Evolutionary conservation across 2,329 filamentous ascomycete species (phyloP).

Genomic region (Ophiosphaerella narmari): DNA sequence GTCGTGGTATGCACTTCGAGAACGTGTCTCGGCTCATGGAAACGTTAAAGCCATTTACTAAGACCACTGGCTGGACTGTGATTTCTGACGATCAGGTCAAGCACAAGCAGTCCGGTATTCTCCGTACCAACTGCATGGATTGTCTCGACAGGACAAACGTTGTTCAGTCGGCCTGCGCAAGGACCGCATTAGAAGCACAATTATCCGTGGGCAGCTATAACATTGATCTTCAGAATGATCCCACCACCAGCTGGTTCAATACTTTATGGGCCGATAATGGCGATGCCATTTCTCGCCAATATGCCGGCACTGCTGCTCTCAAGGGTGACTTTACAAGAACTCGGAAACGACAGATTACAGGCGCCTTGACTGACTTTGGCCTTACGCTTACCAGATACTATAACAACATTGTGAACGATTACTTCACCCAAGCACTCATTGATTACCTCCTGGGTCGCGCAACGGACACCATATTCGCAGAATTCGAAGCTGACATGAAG

Average conservation of each 20-base stretch:
- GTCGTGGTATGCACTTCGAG: slow-evolving; percentile 96
- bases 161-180: slow-evolving; percentile 87
- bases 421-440: slow-evolving; percentile 93
- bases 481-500: slow-evolving; percentile 94
- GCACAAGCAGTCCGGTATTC: slow-evolving; percentile 69
- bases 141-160: slow-evolving; percentile 96
- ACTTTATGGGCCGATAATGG: slow-evolving; percentile 97
- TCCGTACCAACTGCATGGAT: slow-evolving; percentile 99
- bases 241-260: slow-evolving; percentile 91
- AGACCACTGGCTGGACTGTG: slow-evolving; percentile 73
- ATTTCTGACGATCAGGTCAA: slow-evolving; percentile 50
- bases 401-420: slow-evolving; percentile 94
- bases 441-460: slow-evolving; percentile 93
- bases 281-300: slow-evolving; percentile 92
- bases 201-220: slow-evolving; percentile 76
- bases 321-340: slow-evolving; percentile 97
- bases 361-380: slow-evolving; percentile 87
- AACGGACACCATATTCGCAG: slow-evolving; percentile 81
- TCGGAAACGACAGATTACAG: slow-evolving; percentile 85
- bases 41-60: slow-evolving; percentile 68
- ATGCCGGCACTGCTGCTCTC: slow-evolving; percentile 91
- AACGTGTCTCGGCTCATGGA: slow-evolving; percentile 84
- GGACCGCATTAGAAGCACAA: slow-evolving; percentile 79
- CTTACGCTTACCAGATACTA: slow-evolving; percentile 81
- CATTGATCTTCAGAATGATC: slow-evolving; percentile 75